Evolutionary conservation across 768 basidiomycete genomes (phyloP).

Genomic region (Tubosaeta sp.): DNA sequence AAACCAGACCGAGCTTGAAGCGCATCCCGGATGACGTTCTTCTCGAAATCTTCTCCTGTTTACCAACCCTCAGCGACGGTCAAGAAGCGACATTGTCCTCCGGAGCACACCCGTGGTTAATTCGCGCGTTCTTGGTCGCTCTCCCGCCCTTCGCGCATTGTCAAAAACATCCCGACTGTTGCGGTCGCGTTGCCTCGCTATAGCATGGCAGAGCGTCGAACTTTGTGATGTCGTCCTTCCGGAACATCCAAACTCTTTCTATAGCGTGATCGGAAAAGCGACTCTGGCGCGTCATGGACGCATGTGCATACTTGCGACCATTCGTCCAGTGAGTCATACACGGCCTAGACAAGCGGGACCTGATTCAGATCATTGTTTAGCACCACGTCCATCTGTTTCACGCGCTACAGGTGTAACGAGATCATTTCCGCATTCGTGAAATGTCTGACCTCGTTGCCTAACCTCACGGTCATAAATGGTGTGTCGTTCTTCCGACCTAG

Average conservation of each 20-base stretch:
- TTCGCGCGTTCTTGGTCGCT: not conserved
- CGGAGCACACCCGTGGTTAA: not conserved
- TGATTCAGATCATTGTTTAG: not conserved
- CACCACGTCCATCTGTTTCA: not conserved
- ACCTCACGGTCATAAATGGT: too few species aligned
- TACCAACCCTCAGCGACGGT: slow-evolving; percentile 3
- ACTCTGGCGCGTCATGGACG: slow-evolving; percentile 1
- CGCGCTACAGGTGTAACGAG: not conserved
- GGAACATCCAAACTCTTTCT: not conserved
- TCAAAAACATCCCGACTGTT: slow-evolving; percentile 6
- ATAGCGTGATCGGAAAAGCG: not conserved
- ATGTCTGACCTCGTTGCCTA: not conserved
- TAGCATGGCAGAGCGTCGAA: slow-evolving; percentile 11
- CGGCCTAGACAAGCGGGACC: not conserved
- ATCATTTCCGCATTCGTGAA: slow-evolving; percentile 7
- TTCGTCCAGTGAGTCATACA: slow-evolving; percentile 6
- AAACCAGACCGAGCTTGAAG: slow-evolving; percentile 2
- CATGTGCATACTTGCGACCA: slow-evolving; percentile 1
- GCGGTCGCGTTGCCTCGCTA: slow-evolving; percentile 9
- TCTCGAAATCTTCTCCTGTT: slow-evolving; percentile 6
- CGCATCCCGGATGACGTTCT: slow-evolving; percentile 10
- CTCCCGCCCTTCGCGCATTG: not conserved
- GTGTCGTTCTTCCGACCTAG: too few species aligned
- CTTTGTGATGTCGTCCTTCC: not conserved
- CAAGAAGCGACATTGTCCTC: too few species aligned